These are phyloP conservation scores for Coemansia sp. DNA, from an alignment of 192 early-diverging fungal genomes.

Conservation along the genomic window DNA sequence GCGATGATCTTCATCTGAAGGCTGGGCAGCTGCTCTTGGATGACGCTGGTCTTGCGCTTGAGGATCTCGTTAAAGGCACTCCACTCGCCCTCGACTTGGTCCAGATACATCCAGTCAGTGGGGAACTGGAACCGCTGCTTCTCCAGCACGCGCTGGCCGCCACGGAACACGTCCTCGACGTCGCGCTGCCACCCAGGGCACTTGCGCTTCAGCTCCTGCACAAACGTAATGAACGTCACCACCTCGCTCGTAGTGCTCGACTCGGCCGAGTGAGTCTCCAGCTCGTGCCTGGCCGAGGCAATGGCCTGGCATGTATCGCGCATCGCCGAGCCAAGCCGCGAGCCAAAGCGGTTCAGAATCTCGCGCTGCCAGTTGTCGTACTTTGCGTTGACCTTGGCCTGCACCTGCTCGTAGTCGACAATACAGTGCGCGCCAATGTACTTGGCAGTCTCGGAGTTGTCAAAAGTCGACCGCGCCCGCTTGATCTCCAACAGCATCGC, in stretches of 20 bases:
- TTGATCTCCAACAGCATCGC: conserved; percentile 94
- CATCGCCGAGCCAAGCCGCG: conserved; percentile 80
- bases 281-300: conserved; percentile 75
- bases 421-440: conserved; percentile 83
- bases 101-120: conserved; percentile 93
- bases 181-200: conserved; percentile 76
- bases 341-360: conserved; percentile 89
- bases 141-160: conserved; percentile 92
- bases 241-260: conserved; percentile 87
- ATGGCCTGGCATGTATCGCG: conserved; percentile 77
- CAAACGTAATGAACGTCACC: conserved; percentile 92
- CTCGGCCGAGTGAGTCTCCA: conserved; percentile 89
- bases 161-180: conserved; percentile 82
- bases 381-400: conserved; percentile 95
- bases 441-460: conserved; percentile 91
- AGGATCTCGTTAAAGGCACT: conserved; percentile 96
- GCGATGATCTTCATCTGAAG: conserved; percentile 94
- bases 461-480: conserved; percentile 92
- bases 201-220: conserved; percentile 92
- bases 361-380: conserved; percentile 99
- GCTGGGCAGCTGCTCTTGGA: conserved; percentile 93
- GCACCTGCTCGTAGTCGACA: conserved; percentile 98
- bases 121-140: conserved; percentile 94
- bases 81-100: conserved; percentile 98
- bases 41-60: conserved; percentile 84